Evolutionary conservation across 148 eudicot species (phyloP), one percentile per base, ranked within the genome.

Genomic region (Rheum nobile): DNA sequence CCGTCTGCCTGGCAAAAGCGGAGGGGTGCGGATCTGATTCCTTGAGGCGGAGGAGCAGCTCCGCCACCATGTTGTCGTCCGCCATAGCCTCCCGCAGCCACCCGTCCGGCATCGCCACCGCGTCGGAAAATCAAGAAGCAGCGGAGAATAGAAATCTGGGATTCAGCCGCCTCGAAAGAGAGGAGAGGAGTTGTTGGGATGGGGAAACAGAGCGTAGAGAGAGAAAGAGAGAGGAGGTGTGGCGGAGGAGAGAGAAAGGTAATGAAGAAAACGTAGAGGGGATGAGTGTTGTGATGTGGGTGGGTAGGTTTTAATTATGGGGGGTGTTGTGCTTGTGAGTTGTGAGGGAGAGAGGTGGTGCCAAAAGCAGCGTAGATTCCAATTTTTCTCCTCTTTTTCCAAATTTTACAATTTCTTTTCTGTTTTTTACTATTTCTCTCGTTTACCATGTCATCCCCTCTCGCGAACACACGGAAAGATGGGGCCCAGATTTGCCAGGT

Each of bases 31-130:
- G 44, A 19, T 77, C 47, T 14, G 80, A 67, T 24, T 77, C 72
- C 17, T 79, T 72, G 35, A 81, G 69, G 7, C 77, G 83, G 35
- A 77, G 70, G 16, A 84, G 71, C 9, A 84, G 81, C 55, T 79
- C 77, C 13, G 61, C 87, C 67, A 84, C 87, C 34, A 84, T 8
- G 14, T 35, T 74, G 67, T 79, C 82, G 75, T 84, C 84, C 1
- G 79, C 41, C 75, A 84, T 61, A 32, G 87, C 87, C 67, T 77
- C 76, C 38, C 71, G 28, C 9, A 84, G 37, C 87, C 87, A 84
- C 50, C 61, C 76, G 72, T 76, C 84, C n/a, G n/a, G n/a, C n/a
- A n/a, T n/a, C n/a, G n/a, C n/a, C n/a, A n/a, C n/a, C n/a, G n/a
- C n/a, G n/a, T 12, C 41, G 42, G 41, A 32, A 31, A 50, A 14